Evolutionary conservation across 441 rosid genomes (phyloP).

Genomic region (Isatis lusitanica): DNA sequence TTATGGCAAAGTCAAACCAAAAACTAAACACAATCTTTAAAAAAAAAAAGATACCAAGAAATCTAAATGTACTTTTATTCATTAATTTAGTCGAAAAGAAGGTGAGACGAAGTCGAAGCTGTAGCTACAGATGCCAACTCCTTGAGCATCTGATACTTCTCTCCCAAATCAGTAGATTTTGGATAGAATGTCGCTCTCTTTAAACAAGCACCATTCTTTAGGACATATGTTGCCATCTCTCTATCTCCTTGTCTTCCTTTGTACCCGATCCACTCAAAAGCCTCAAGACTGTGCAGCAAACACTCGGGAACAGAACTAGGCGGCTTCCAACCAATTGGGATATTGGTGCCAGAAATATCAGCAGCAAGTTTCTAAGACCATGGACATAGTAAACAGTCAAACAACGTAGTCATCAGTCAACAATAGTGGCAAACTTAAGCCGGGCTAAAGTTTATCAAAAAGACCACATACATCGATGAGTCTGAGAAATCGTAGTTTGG

Average conservation of each 20-base stretch:
- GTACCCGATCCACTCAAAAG: conserved; percentile 6
- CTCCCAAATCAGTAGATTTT: not conserved
- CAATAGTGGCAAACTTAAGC: not conserved
- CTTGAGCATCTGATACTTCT: not conserved
- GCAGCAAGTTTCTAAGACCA: not conserved
- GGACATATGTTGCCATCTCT: not conserved
- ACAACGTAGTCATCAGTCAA: not conserved
- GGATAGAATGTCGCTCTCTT: conserved; percentile 12
- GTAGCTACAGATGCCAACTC: conserved; percentile 17
- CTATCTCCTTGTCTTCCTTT: not conserved
- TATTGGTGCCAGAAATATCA: not conserved
- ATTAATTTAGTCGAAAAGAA: not conserved
- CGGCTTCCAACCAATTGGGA: not conserved
- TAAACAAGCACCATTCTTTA: conserved; percentile 11
- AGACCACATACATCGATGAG: conserved; percentile 13
- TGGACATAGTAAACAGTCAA: not conserved
- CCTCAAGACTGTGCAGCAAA: conserved; percentile 6
- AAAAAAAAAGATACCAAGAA: not conserved
- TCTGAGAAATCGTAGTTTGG: not conserved
- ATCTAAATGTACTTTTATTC: too few relatives aligned
- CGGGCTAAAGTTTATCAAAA: not conserved
- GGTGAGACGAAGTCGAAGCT: not conserved
- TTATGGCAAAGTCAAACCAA: not conserved
- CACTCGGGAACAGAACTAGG: conserved; percentile 20
- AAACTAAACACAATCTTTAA: not conserved